These are phyloP conservation scores for Iris macrosiphon DNA, from an alignment of 106 monocot species.

Conservation along the genomic window DNA sequence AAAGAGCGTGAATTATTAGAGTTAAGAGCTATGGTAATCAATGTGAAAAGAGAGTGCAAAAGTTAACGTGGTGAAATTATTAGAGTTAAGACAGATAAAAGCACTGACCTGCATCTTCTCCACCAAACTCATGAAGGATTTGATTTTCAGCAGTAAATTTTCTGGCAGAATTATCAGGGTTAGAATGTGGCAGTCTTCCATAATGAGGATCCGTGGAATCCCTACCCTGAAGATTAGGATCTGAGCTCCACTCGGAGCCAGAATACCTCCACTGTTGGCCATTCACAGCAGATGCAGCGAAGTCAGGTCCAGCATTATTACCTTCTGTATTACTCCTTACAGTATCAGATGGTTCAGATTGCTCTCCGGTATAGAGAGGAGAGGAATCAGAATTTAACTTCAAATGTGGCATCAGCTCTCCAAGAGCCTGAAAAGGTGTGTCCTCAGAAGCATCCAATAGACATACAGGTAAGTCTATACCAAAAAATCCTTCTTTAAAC, in stretches of 20 bases:
- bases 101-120: slow-evolving; percentile 61
- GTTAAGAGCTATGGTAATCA: too few relatives aligned
- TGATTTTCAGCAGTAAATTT: slow-evolving; percentile 24
- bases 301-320: slow-evolving; percentile 5
- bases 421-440: slow-evolving; percentile 65
- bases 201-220: slow-evolving; percentile 16
- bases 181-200: slow-evolving; percentile 15
- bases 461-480: slow-evolving; percentile 77
- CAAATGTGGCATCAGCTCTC: slow-evolving; percentile 81
- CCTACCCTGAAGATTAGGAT: slow-evolving; percentile 19
- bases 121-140: slow-evolving; percentile 33
- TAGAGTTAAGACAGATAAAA: slow-evolving; percentile 9
- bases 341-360: slow-evolving; percentile 21
- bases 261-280: slow-evolving; percentile 9
- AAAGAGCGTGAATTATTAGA: too few relatives aligned
- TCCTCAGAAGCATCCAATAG: slow-evolving; percentile 75
- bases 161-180: slow-evolving; percentile 12
- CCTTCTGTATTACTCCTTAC: slow-evolving; percentile 9
- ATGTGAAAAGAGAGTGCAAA: not conserved
- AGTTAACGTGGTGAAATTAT: slow-evolving; percentile 2
- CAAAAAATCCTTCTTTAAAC: slow-evolving; percentile 93
- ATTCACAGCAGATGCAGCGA: not conserved
- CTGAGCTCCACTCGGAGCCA: slow-evolving; percentile 9
- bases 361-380: not conserved
- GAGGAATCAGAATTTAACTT: slow-evolving; percentile 19